Percentiles rank a stretch among this genome's conserved stretches.
Evolutionary conservation across 2,329 filamentous ascomycete genomes (phyloP).

Genomic region (Colletotrichum agaves): DNA sequence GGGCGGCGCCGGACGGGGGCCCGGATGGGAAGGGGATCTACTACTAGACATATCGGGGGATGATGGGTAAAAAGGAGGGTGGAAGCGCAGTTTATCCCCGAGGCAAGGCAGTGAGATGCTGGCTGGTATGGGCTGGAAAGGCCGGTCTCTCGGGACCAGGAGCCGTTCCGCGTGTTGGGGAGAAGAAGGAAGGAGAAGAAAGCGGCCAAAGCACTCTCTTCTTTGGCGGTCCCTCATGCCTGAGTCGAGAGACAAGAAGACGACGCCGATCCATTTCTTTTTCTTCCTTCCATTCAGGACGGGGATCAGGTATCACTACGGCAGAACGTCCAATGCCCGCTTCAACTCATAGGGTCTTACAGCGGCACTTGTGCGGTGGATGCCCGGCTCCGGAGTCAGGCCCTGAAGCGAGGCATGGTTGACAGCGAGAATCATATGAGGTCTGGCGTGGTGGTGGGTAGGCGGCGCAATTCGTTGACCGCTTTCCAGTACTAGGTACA

Average conservation of each 20-base stretch:
- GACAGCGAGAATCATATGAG: constrained; percentile 2
- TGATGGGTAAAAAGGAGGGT: background rate
- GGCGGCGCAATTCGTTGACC: background rate
- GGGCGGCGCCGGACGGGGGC: background rate
- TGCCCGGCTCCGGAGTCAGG: background rate
- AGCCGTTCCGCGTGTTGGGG: constrained; percentile 4
- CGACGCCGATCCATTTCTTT: background rate
- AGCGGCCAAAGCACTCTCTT: background rate
- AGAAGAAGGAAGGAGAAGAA: background rate
- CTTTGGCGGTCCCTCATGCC: background rate
- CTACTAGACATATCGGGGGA: constrained; percentile 22
- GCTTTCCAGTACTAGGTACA: too few species aligned
- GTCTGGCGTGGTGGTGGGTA: background rate
- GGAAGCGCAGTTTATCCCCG: constrained; percentile 31
- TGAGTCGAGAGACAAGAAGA: background rate
- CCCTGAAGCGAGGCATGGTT: constrained; percentile 24
- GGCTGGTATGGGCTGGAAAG: background rate
- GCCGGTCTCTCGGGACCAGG: background rate
- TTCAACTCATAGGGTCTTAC: background rate
- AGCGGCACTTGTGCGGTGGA: background rate
- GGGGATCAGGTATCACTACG: background rate
- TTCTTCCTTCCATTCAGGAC: background rate
- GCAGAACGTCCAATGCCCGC: background rate
- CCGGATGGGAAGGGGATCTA: constrained; percentile 21
- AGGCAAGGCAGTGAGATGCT: constrained; percentile 25